phyloP scores from a whole-genome alignment of 352 stramenopile species.

The Phytophthora melonis region DNA sequence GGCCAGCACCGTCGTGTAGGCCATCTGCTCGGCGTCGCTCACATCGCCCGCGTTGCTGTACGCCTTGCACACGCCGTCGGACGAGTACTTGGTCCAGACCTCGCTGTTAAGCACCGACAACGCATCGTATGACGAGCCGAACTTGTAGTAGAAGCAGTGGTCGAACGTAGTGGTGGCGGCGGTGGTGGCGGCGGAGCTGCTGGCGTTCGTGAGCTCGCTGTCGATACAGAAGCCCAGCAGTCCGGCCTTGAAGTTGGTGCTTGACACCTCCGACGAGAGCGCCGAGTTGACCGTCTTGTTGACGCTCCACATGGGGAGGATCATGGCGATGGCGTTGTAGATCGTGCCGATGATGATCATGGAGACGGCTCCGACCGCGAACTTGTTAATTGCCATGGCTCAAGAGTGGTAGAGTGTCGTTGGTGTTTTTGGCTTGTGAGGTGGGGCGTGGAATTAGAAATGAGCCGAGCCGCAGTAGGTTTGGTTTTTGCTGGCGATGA shows the following conservation, averaged over 20 bases:
- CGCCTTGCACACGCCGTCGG: slow-evolving; percentile 57
- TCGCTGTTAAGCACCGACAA: slow-evolving; percentile 39
- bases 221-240: slow-evolving; percentile 52
- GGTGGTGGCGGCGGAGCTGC: not conserved
- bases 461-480: not conserved
- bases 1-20: slow-evolving; percentile 48
- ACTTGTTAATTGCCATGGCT: slow-evolving; percentile 26
- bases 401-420: not conserved
- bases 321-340: slow-evolving; percentile 28
- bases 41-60: slow-evolving; percentile 44
- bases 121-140: slow-evolving; percentile 52
- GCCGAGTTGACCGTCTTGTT: slow-evolving; percentile 27
- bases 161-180: slow-evolving; percentile 40
- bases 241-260: slow-evolving; percentile 28
- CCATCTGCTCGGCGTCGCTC: slow-evolving; percentile 34
- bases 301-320: slow-evolving; percentile 28
- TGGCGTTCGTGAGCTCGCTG: slow-evolving; percentile 47
- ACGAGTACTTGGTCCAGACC: slow-evolving; percentile 53
- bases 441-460: not conserved
- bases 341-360: slow-evolving; percentile 28
- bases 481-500: not conserved
- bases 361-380: slow-evolving; percentile 25
- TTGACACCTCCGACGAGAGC: slow-evolving; percentile 5
- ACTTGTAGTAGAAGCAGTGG: slow-evolving; percentile 78
- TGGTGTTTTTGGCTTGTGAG: not conserved